phyloP scores from a whole-genome alignment of 2,329 filamentous ascomycete genomes.

The Paecilomyces dactylethromorphus region DNA sequence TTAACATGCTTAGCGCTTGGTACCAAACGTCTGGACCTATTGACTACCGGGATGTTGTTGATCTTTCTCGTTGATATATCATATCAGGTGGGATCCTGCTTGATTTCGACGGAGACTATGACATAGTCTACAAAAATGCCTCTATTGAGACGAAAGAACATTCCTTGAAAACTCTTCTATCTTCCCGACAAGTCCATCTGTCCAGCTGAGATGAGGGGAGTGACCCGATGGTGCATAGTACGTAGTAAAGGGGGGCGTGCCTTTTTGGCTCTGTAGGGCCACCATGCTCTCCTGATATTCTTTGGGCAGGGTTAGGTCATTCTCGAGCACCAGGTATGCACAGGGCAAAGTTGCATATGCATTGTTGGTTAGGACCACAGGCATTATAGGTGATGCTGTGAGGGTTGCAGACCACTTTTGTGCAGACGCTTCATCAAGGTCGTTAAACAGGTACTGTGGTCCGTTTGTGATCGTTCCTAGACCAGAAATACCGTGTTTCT shows the following conservation, averaged over 20 bases:
- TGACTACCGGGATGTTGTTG: too few relatives aligned
- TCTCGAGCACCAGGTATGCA: slow-evolving; percentile 25
- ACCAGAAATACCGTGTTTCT: slow-evolving; percentile 13
- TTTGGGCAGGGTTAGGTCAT: slow-evolving; percentile 20
- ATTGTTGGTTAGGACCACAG: slow-evolving; percentile 22
- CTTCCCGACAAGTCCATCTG: slow-evolving; percentile 14
- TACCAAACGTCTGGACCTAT: too few relatives aligned
- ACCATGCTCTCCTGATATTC: slow-evolving; percentile 28
- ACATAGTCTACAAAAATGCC: not conserved
- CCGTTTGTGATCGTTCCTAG: slow-evolving; percentile 18
- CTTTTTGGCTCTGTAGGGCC: slow-evolving; percentile 15
- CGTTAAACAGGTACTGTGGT: slow-evolving; percentile 22
- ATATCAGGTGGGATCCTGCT: not conserved
- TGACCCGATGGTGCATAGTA: slow-evolving; percentile 21
- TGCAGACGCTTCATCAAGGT: slow-evolving; percentile 14
- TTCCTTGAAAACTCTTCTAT: slow-evolving; percentile 17
- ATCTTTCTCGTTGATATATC: too few relatives aligned
- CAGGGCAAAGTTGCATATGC: slow-evolving; percentile 24
- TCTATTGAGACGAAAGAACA: not conserved
- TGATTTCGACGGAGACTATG: not conserved
- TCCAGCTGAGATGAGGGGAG: slow-evolving; percentile 28
- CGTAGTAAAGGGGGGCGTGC: slow-evolving; percentile 12
- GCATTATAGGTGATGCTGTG: slow-evolving; percentile 19
- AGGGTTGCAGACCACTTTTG: slow-evolving; percentile 16
- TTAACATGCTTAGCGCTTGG: too few relatives aligned